Conservation (phyloP, 208 protist species). For the Trypanosoma cruzi region DNA sequence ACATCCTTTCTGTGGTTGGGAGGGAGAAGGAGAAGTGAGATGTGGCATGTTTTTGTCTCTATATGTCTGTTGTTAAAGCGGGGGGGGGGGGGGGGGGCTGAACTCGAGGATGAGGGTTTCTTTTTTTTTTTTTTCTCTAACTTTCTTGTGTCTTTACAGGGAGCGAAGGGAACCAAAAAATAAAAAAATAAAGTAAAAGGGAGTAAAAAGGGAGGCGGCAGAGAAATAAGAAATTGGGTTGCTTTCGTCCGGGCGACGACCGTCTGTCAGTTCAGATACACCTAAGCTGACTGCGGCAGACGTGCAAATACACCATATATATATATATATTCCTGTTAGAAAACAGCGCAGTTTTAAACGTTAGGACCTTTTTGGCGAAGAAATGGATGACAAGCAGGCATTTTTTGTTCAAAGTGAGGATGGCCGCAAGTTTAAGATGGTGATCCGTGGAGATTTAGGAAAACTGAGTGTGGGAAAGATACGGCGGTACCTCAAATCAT, state of each 20-base stretch:
- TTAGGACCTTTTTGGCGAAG: neutral
- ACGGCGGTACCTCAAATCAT: constrained; percentile 67
- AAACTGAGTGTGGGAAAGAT: constrained; percentile 80
- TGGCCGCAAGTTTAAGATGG: constrained; percentile 87
- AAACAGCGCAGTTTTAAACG: neutral
- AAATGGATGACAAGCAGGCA: constrained; percentile 54
- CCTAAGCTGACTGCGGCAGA: neutral
- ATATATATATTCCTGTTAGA: too few relatives aligned
- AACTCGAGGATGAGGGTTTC: neutral
- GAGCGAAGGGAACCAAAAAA: constrained; percentile 1
- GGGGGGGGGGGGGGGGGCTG: too few relatives aligned
- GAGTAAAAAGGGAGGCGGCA: too few relatives aligned
- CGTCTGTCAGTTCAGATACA: neutral
- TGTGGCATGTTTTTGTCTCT: neutral
- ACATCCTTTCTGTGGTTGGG: too few relatives aligned
- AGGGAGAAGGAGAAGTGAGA: too few relatives aligned
- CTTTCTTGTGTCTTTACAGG: neutral
- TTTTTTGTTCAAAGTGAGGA: constrained; percentile 78
- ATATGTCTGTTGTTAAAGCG: neutral
- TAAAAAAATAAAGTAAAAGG: neutral
- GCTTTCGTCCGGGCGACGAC: neutral
- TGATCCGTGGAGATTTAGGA: constrained; percentile 76
- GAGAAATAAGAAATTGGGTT: too few relatives aligned
- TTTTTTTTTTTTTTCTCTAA: constrained; percentile 17
- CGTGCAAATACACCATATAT: neutral